Base-by-base conservation (phyloP, 2,329 filamentous ascomycete genomes). In the Huntiella omanensis region DNA sequence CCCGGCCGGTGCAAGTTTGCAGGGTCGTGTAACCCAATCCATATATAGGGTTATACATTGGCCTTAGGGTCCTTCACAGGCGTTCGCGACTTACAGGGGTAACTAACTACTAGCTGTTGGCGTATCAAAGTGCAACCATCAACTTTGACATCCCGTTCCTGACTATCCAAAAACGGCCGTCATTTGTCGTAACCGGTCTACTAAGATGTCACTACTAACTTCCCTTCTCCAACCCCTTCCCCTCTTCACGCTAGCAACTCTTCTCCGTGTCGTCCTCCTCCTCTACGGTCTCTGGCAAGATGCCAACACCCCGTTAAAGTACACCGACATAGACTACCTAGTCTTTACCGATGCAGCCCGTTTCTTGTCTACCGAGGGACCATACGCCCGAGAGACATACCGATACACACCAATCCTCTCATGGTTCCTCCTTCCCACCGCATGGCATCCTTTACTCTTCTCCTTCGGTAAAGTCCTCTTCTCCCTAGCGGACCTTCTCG, bases 321-420 rank as follows among this genome's bases (percentile, higher is more conserved):
- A 96, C 67, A 98, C 91, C 44, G 91, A 98, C 63, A 95, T 98
- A 56, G 91, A 98, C 69, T 98, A 98, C 64, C 77, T 86, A 53
- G 91, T 98, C 60, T 98, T 98, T 68, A 96, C 91, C 42, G 88
- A 96, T 60, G 91, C 91, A 19, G 76, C 91, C 2, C 81, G 83
- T 53, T 62, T 84, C 38, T 64, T 77, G 3, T 15, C 5, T 4
- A 34, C 39, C 34, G 12, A 45, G 7, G 33, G 28, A 3, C 91
- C 91, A 1, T 98, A 98, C 60, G 71, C 73, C 36, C 77, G 91
- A 46, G 88, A 91, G 57, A 98, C 91, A 0, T 98, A 98, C 66
- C 82, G 91, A 50, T 98, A 98, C 66, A 96, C 91, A 22, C 91
- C 91, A 0, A 68, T 98, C 1, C 71, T 98, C 1, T 85, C 91